These are phyloP conservation scores for Emmonsia crescens DNA, from an alignment of 2,329 filamentous ascomycete genomes.

Conservation along the genomic window DNA sequence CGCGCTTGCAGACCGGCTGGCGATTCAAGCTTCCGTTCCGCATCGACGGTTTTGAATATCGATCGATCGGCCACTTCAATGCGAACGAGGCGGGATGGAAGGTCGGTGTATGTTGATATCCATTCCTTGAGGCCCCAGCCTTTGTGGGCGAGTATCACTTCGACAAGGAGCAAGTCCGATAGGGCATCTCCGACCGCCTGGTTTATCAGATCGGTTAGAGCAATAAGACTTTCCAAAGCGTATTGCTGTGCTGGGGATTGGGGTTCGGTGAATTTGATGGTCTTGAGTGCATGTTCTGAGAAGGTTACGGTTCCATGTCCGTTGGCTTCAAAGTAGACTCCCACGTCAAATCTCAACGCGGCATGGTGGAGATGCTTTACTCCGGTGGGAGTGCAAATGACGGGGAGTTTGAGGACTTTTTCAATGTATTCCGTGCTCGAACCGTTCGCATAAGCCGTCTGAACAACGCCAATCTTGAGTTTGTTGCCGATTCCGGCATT, in stretches of 20 bases:
- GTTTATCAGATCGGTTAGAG: constrained; percentile 86
- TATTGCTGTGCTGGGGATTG: constrained; percentile 87
- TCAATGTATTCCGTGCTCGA: constrained; percentile 86
- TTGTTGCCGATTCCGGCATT: constrained; percentile 68
- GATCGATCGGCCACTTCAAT: constrained; percentile 83
- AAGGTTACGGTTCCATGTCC: constrained; percentile 96
- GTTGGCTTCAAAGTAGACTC: constrained; percentile 98
- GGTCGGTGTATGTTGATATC: constrained; percentile 83
- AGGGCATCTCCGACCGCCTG: constrained; percentile 95
- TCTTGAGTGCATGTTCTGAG: constrained; percentile 67
- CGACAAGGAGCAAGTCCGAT: constrained; percentile 90
- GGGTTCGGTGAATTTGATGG: constrained; percentile 68
- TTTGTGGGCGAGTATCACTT: constrained; percentile 93
- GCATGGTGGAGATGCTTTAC: constrained; percentile 97
- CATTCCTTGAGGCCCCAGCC: constrained; percentile 82
- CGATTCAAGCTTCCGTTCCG: constrained; percentile 74
- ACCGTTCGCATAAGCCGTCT: constrained; percentile 96
- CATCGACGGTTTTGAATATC: constrained; percentile 82
- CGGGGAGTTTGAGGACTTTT: constrained; percentile 75
- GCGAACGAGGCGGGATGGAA: constrained; percentile 89
- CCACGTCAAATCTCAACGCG: constrained; percentile 88
- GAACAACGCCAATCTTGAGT: constrained; percentile 84
- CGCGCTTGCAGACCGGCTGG: constrained; percentile 70
- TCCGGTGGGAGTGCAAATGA: constrained; percentile 86
- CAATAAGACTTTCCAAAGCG: constrained; percentile 72